Evolutionary conservation across 805 yeast genomes (phyloP), one percentile per base, ranked within the genome.

Genomic region (Hanseniaspora guilliermondii): DNA sequence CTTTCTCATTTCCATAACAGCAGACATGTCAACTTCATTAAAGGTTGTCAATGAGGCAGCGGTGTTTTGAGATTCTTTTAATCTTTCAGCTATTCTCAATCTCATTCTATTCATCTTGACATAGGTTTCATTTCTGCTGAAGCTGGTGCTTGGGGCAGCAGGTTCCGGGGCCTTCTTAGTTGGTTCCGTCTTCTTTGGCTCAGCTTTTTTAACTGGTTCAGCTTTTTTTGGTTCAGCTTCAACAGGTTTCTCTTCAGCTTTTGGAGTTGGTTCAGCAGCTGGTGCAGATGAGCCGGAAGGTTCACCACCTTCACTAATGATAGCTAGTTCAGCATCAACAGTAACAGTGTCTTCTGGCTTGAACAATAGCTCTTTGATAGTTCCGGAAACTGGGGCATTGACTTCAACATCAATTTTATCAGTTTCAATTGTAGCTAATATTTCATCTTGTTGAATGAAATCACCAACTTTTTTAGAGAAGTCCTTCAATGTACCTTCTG

Each of bases 31-130:
- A 60, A 87, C 95, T 76, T 91, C 98, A 74, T 91, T 91, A 80
- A 91, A 91, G 49, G 98, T 91, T 55, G 98, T 91, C 68, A 91
- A 80, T 47, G 97, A 87, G 38, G 98, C 98, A 61, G 97, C 95
- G 55, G 97, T 89, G 78, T 93, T 93, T 75, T 91, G 98, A 36
- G 97, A 86, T 77, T 93, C 97, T 87, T 91, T 91, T 68, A 91
- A 84, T 75, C 98, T 87, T 77, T 91, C 97, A 58, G 98, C 96
- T 62, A 93, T 93, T 78, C 98, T 87, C 74, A 87, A 73, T 75
- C 98, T 85, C 97, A 91, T 93, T 77, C 98, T 86, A 82, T 89
- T 93, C 97, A 91, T 91, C 78, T 91, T 91, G 60, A 93, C 94
- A 69, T 88, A 80, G 68, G 82, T 85, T 74, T 93, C 97, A 58